Evolutionary conservation across 2,329 filamentous ascomycete species (phyloP).

Genomic region (Xylaria sp.): DNA sequence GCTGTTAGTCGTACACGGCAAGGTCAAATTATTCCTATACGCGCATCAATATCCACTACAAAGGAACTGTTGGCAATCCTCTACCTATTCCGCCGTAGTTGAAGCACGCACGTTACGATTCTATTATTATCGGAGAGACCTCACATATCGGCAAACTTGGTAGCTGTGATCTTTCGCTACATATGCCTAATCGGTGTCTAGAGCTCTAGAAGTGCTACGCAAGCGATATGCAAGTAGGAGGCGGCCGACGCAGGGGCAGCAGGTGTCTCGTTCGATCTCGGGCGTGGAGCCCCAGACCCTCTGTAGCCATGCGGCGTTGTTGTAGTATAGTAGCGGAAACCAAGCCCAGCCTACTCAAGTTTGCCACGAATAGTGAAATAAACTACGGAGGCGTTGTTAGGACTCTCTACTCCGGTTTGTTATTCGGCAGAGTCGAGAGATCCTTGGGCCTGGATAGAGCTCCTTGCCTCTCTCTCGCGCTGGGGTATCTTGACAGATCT

Average conservation of each 20-base stretch:
- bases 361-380: background rate
- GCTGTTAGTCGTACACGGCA: background rate
- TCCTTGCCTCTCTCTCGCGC: background rate
- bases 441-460: background rate
- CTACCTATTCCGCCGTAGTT: background rate
- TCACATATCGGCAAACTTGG: background rate
- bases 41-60: background rate
- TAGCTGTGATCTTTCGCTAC: background rate
- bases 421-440: background rate
- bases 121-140: constrained; percentile 16
- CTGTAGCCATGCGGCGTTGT: constrained; percentile 11
- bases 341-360: background rate
- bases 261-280: background rate
- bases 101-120: background rate
- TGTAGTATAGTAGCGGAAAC: background rate
- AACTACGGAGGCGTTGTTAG: background rate
- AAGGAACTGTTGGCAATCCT: background rate
- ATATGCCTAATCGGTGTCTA: background rate
- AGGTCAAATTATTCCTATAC: background rate
- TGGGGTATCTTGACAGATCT: background rate
- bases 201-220: constrained; percentile 7
- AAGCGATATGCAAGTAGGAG: constrained; percentile 13
- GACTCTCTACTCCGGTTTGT: background rate
- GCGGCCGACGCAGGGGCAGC: constrained; percentile 24
- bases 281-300: background rate